Base-by-base conservation (phyloP, 2,329 filamentous ascomycete species). In the Aspergillus fijiensis region DNA sequence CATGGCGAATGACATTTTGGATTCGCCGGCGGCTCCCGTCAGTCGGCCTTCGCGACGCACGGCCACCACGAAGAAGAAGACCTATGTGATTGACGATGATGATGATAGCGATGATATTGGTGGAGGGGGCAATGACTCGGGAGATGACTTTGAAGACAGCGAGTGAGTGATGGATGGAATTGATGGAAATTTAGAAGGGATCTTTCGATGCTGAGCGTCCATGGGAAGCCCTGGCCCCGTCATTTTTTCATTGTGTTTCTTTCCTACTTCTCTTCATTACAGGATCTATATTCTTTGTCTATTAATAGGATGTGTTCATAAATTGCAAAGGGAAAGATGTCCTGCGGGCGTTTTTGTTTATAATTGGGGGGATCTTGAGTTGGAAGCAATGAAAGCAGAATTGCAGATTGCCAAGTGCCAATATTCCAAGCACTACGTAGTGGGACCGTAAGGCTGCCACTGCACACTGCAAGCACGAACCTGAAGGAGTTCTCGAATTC, bases 1-100 rank as follows among this genome's bases (percentile, higher is more conserved):
- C 31, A 77, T 81, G 72, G 77, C 77, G 39, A 78, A 81, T 61
- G 77, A 81, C 57, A 76, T 81, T 48, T 69, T 79, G 49, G 78
- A 80, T 63, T 81, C 72, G 49, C 80, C 75, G 2, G 71, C 69
- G 11, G 61, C 64, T 10, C 69, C 75, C 7, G 68, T 74, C 27
- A 62, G 51, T 54, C 75, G 79, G 55, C 77, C 79, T 11, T 67
- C 77, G 51, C 75, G 79, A 60, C 77, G 79, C 54, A 76, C 77
- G n/a, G 76, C 77, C 19, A 64, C 76, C 5, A 70, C 70, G 5
- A 68, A 70, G 52, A 79, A 78, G 67, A 78, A 79, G 61, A 72
- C 69, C 5, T 80, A 80, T 59, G 72, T 75, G 49, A 72, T 80
- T 55, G 77, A 77, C 23, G 72, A 75, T 63, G 47, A 75, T 63